Evolutionary conservation across 2,329 filamentous ascomycete species (phyloP), one percentile per base, ranked within the genome.

Genomic region (Alternaria sp.): DNA sequence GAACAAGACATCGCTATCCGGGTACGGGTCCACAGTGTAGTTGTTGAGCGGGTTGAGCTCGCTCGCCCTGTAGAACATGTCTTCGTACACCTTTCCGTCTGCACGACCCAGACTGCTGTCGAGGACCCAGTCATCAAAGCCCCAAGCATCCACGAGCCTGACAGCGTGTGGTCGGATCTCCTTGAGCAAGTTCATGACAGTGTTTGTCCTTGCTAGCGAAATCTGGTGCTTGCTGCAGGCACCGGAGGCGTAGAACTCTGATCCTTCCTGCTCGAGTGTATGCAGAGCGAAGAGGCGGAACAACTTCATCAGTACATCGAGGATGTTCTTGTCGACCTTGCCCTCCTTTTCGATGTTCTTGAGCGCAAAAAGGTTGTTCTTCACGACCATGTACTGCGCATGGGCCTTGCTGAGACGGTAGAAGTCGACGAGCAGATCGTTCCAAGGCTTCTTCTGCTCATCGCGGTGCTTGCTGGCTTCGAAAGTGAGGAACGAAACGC

Each of bases 61-160:
- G 60, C 85, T 88, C 0, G 90, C 90, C 13, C 90, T 80, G 69
- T 87, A 81, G 78, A 92, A 93, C 80, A 93, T 82, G 68, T 92
- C 90, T 74, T 91, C 88, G 67, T 93, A 93, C 1, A 92, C 90
- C 68, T 89, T 88, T 21, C 90, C 90, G 60, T 93, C 90, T 41
- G 84, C 85, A 2, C 89, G 81, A 1, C 90, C 90, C 37, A 93
- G 75, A 57, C 85, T 87, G 67, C 85, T 88, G 72, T 93, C 90
- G 2, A 93, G 83, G 68, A 91, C 88, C 88, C 88, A 93, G 72
- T 93, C 90, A 1, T 90, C 87, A 77, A 93, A 91, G 60, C 86
- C 85, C 90, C 90, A 93, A 0, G 88, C 81, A 69, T 93, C 90
- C 0, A 92, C 90, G 10, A 93, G 79, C 10, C 85, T 78, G 13